Evolutionary conservation across 345 rosid species (phyloP).

Genomic region (Adansonia digitata): DNA sequence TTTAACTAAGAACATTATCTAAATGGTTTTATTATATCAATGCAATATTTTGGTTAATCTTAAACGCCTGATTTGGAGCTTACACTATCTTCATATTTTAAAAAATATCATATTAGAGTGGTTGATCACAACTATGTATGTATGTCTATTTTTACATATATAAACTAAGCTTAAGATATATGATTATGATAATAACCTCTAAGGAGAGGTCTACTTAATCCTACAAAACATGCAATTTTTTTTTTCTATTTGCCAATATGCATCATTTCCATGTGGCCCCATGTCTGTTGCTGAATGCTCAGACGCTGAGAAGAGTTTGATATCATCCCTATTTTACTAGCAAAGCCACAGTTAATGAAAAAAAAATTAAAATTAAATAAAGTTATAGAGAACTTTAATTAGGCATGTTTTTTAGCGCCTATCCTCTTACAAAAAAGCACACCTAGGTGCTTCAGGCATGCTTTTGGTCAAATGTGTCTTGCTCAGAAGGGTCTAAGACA

Average conservation of each 20-base stretch:
- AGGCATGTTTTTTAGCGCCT: not conserved
- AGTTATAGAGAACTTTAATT: not conserved
- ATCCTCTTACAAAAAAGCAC: no score
- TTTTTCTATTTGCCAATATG: not conserved
- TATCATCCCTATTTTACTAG: not conserved
- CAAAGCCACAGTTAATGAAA: not conserved
- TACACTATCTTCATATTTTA: not conserved
- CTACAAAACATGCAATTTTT: not conserved
- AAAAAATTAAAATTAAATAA: no score
- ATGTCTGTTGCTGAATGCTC: not conserved
- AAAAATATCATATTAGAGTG: not conserved
- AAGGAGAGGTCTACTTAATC: not conserved
- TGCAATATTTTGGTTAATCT: not conserved
- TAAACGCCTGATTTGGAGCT: not conserved
- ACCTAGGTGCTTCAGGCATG: no score
- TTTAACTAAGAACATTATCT: not conserved
- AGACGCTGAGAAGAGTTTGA: not conserved
- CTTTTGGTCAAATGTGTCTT: not conserved
- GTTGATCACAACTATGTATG: no score
- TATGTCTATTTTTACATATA: no score
- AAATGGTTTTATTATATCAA: not conserved
- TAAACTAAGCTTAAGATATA: not conserved
- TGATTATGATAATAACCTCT: not conserved
- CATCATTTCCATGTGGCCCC: not conserved
- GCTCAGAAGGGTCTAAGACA: not conserved